Conservation (phyloP, 495 filamentous ascomycete species). For the Penicillium silybi region DNA sequence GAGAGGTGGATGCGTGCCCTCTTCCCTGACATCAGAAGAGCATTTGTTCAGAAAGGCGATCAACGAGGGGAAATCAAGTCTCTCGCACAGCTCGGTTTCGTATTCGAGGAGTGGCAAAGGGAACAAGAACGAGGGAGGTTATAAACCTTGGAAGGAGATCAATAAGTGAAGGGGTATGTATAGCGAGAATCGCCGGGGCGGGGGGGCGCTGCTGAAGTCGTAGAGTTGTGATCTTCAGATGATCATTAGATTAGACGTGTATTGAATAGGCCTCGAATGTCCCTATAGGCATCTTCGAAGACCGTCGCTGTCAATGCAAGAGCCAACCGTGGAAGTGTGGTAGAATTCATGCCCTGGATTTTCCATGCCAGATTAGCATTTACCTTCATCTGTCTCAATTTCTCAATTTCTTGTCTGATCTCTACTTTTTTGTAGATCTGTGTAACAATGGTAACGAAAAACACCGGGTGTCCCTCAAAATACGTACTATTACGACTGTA, state of each 20-base stretch:
- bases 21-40: constrained; percentile 52
- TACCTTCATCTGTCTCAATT: too few relatives aligned
- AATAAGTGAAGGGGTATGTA: not conserved
- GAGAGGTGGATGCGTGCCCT: constrained; percentile 59
- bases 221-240: not conserved
- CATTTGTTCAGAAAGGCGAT: constrained; percentile 48
- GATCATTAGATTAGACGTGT: not conserved
- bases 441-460: not conserved
- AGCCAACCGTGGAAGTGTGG: too few relatives aligned
- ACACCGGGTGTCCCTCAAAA: not conserved
- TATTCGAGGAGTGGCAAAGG: constrained; percentile 43
- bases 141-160: not conserved
- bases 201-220: not conserved
- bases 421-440: too few relatives aligned
- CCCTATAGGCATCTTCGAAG: too few relatives aligned
- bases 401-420: too few relatives aligned
- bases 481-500: constrained; percentile 13
- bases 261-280: not conserved
- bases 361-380: too few relatives aligned
- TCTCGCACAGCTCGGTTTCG: constrained; percentile 58
- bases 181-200: too few relatives aligned
- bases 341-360: too few relatives aligned
- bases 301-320: too few relatives aligned
- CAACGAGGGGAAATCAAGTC: constrained; percentile 39
- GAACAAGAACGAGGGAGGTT: not conserved